Evolutionary conservation across 2,329 filamentous ascomycete genomes (phyloP).

Genomic region (Verticillium longisporum): DNA sequence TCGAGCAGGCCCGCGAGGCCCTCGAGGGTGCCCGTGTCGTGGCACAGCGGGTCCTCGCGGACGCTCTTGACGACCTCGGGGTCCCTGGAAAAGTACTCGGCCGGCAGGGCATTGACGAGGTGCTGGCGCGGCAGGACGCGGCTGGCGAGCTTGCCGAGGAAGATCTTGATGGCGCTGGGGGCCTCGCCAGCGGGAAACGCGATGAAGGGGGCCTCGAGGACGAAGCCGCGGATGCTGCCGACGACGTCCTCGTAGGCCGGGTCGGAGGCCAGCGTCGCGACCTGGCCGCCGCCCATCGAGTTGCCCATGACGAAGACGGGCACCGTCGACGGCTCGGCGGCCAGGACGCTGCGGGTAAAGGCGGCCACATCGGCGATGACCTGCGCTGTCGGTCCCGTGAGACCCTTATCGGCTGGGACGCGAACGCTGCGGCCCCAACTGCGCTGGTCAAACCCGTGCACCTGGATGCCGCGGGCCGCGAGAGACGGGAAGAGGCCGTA

Average conservation of each 20-base stretch:
- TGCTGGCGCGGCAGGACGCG: conserved; percentile 62
- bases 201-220: conserved; percentile 75
- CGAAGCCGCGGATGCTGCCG: conserved; percentile 60
- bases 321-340: not conserved
- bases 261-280: conserved; percentile 53
- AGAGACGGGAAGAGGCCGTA: conserved; percentile 66
- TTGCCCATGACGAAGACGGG: conserved; percentile 85
- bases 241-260: conserved; percentile 46
- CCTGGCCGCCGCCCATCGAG: conserved; percentile 82
- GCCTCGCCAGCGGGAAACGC: conserved; percentile 59
- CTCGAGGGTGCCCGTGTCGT: conserved; percentile 81
- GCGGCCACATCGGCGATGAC: conserved; percentile 75
- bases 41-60: conserved; percentile 62
- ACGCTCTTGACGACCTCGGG: conserved; percentile 53
- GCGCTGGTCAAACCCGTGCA: conserved; percentile 75
- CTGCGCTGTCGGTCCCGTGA: conserved; percentile 64
- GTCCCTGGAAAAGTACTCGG: conserved; percentile 61
- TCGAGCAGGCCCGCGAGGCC: conserved; percentile 73
- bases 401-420: conserved; percentile 55
- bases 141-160: conserved; percentile 60
- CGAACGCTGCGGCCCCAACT: conserved; percentile 77
- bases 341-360: conserved; percentile 57
- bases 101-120: conserved; percentile 58
- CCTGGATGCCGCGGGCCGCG: conserved; percentile 64
- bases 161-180: conserved; percentile 57